Conservation (phyloP, 768 basidiomycete genomes). For the Mycena floridula region DNA sequence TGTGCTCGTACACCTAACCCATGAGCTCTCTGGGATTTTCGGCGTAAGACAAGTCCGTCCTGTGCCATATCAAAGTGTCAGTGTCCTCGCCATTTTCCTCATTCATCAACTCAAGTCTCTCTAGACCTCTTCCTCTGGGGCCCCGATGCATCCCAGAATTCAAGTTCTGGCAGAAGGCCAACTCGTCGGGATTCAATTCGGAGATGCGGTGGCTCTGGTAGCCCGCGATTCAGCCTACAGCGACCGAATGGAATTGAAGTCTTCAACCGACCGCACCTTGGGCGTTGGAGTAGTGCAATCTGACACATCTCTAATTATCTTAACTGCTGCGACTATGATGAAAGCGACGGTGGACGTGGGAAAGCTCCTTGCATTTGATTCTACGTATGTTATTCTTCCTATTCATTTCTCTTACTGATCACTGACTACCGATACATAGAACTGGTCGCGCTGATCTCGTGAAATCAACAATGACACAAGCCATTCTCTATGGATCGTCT, state of each 20-base stretch:
- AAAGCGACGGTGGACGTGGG: constrained; percentile 57
- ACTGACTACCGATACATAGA: constrained; percentile 24
- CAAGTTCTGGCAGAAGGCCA: constrained; percentile 54
- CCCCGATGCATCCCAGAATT: constrained; percentile 68
- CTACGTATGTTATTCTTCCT: constrained; percentile 37
- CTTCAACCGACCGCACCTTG: constrained; percentile 57
- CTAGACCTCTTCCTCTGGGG: constrained; percentile 61
- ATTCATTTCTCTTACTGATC: background rate
- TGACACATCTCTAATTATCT: constrained; percentile 45
- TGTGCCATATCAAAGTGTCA: constrained; percentile 75
- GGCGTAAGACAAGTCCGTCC: constrained; percentile 41
- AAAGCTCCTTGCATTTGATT: constrained; percentile 52
- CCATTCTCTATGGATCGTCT: constrained; percentile 70
- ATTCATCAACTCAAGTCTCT: background rate
- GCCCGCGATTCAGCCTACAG: constrained; percentile 65
- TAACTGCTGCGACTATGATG: constrained; percentile 69
- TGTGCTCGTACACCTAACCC: constrained; percentile 49
- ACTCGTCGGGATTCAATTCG: constrained; percentile 61
- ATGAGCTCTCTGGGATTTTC: constrained; percentile 34
- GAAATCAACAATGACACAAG: constrained; percentile 78
- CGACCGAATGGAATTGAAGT: constrained; percentile 69
- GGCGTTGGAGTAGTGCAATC: constrained; percentile 57
- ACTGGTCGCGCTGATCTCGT: constrained; percentile 62
- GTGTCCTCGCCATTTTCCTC: constrained; percentile 13
- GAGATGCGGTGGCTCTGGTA: constrained; percentile 70